A percentile compares a stretch with the other conserved stretches of the same genome.
Evolutionary conservation across 2,329 filamentous ascomycete species (phyloP).

Genomic region (Sporothrix brunneoviolacea): DNA sequence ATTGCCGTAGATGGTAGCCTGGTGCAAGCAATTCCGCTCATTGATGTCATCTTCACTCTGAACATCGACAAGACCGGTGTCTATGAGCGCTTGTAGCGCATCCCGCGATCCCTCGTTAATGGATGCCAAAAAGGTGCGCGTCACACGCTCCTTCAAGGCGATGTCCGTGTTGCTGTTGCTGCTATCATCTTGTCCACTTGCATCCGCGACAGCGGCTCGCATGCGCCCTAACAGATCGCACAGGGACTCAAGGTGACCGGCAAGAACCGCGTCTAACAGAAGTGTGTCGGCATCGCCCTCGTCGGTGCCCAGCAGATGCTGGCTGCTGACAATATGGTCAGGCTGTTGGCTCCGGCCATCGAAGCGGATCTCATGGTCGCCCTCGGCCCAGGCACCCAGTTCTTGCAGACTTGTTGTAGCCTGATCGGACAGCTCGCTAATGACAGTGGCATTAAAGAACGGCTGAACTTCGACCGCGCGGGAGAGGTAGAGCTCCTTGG

Average conservation of each 20-base stretch:
- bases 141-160: constrained; percentile 66
- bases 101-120: constrained; percentile 78
- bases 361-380: constrained; percentile 77
- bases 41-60: constrained; percentile 96
- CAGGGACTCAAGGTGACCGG: constrained; percentile 70
- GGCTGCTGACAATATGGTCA: constrained; percentile 59
- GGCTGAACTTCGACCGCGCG: constrained; percentile 95
- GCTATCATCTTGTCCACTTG: constrained; percentile 34
- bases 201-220: constrained; percentile 46
- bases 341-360: constrained; percentile 40
- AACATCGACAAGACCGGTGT: constrained; percentile 79
- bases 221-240: constrained; percentile 76
- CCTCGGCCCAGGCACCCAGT: constrained; percentile 93
- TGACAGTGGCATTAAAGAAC: constrained; percentile 95
- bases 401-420: constrained; percentile 94
- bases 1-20: constrained; percentile 92
- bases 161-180: constrained; percentile 38
- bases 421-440: constrained; percentile 93
- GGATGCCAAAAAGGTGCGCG: constrained; percentile 81
- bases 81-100: constrained; percentile 68
- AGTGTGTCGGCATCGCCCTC: constrained; percentile 87
- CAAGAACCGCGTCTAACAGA: constrained; percentile 77
- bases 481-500: constrained; percentile 94
- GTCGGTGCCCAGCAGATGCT: constrained; percentile 65
- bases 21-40: constrained; percentile 90